A percentile compares a stretch with the other conserved stretches of the same genome.
Evolutionary conservation across 2,329 filamentous ascomycete species (phyloP).

Genomic region (Raffaelea ambrosiae): DNA sequence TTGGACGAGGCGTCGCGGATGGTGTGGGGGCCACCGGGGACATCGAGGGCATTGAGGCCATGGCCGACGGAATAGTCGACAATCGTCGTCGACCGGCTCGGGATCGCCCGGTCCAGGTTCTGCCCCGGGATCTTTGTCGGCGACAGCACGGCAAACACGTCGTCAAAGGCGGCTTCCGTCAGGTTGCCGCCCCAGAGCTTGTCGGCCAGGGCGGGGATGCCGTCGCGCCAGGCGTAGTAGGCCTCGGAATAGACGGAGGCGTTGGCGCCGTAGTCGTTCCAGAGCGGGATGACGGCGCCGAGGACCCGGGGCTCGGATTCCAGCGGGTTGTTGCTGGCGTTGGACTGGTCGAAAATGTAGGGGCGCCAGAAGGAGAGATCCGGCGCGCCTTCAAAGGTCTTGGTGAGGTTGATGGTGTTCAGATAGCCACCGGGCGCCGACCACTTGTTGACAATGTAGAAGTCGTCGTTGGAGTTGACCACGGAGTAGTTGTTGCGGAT

Average conservation of each 20-base stretch:
- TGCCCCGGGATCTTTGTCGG: constrained; percentile 33
- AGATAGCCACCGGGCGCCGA: constrained; percentile 31
- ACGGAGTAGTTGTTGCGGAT: constrained; percentile 36
- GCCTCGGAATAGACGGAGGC: constrained; percentile 41
- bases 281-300: constrained; percentile 40
- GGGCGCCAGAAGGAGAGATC: constrained; percentile 36
- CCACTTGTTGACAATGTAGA: constrained; percentile 42
- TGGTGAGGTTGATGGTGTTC: constrained; percentile 32
- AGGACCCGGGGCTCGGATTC: constrained; percentile 29
- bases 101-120: constrained; percentile 36
- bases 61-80: constrained; percentile 20
- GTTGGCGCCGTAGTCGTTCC: constrained; percentile 48
- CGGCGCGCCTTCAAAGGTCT: constrained; percentile 35
- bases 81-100: constrained; percentile 25
- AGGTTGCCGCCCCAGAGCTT: constrained; percentile 39
- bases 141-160: constrained; percentile 28
- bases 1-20: constrained; percentile 29
- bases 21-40: background rate
- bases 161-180: no score
- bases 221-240: constrained; percentile 41
- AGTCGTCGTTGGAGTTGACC: constrained; percentile 45
- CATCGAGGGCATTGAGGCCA: no score
- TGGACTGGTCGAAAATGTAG: constrained; percentile 39
- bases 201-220: constrained; percentile 40
- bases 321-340: constrained; percentile 37